These are phyloP conservation scores for Tetrapisispora pingtungensis DNA, from an alignment of 805 yeast species.

Conservation along the genomic window DNA sequence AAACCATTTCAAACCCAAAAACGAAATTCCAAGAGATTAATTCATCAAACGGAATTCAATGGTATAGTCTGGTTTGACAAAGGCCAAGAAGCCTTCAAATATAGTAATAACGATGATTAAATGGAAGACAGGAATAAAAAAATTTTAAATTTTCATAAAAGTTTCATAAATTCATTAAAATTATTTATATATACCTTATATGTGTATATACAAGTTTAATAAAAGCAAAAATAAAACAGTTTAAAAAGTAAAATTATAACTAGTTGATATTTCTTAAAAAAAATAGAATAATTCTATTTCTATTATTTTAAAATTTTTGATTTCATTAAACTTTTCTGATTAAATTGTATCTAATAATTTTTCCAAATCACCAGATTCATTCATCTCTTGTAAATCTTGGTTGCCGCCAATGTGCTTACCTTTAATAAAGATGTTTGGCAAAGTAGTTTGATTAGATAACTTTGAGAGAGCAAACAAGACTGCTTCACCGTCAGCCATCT, in stretches of 20 bases:
- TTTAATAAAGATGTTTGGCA: constrained; percentile 81
- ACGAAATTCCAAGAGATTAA: constrained; percentile 6
- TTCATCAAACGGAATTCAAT: constrained; percentile 22
- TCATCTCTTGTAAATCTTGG: constrained; percentile 72
- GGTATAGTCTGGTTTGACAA: constrained; percentile 16
- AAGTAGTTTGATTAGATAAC: constrained; percentile 83
- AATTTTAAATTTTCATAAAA: background rate
- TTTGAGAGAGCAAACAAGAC: constrained; percentile 69
- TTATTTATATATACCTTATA: background rate
- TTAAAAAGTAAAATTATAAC: too few species aligned
- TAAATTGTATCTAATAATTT: constrained; percentile 3
- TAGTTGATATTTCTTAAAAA: too few species aligned
- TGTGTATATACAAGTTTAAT: background rate
- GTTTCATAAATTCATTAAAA: background rate
- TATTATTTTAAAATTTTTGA: background rate
- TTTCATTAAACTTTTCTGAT: background rate
- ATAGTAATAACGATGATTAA: background rate
- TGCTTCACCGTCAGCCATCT: constrained; percentile 60
- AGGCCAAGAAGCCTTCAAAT: constrained; percentile 13
- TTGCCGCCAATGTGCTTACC: constrained; percentile 95
- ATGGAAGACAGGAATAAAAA: too few species aligned
- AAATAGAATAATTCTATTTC: too few species aligned
- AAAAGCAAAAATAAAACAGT: background rate
- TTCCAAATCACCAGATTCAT: constrained; percentile 49
- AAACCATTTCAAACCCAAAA: constrained; percentile 1